Evolutionary conservation across 1,284 basidiomycete species (phyloP), one percentile per base, ranked within the genome.

Genomic region (Cutaneotrichosporon sp.): DNA sequence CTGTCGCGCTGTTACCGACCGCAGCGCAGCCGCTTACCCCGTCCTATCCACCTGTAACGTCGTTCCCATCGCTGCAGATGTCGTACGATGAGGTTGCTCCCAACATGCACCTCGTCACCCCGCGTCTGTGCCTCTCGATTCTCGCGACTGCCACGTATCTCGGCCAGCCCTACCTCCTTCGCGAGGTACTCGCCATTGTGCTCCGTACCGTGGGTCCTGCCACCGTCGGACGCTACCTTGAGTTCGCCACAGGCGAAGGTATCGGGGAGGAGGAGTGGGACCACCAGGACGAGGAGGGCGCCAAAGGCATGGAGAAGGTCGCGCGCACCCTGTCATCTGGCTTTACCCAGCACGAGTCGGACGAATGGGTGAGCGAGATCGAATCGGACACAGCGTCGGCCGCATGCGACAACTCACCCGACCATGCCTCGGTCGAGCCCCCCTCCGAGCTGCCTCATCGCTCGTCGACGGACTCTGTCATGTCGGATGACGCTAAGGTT

Each of bases 141-240:
- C 81, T 94, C 26, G 88, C 90, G 0, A 90, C 90, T 5, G 81
- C 89, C 1, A 81, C 88, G 38, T 96, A 90, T 71, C 83, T 97
- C 29, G 87, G 86, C 35, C 86, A 93, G 22, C 86, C 88, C 0
- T 79, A 83, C 11, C 71, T 92, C 25, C 83, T 87, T 19, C 81
- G 86, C 1, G 84, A 89, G 60, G 85, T 88, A 0, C 77, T 93
- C 20, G 78, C 81, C 0, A 77, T 82, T 46, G 81, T 94, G 20
- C 77, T 92, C 22, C 80, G 78, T 53, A 87, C 88, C 0, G 79
- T 94, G 35, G 86, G 89, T 0, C 90, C 91, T 0, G 80, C 79
- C 55, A 93, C 90, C 0, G 82, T 87, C 33, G 67, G 83, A 0
- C 80, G 80, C 14, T 96, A 94, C 70, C 82, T 96, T 39, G 79